Evolutionary conservation across 768 basidiomycete genomes (phyloP).

Genomic region (Hygrophorus pudorinus): DNA sequence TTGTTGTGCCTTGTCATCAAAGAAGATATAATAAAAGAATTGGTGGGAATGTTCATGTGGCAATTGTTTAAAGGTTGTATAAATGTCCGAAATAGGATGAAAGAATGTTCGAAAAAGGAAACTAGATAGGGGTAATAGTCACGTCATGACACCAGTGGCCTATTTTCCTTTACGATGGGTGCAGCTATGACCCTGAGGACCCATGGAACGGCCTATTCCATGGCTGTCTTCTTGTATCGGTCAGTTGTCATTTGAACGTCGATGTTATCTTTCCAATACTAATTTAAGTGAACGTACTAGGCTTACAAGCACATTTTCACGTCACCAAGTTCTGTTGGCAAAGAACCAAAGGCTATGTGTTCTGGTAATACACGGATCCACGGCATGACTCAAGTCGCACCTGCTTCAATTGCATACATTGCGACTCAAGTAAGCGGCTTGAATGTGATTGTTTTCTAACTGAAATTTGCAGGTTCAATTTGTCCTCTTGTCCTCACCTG

Average conservation of each 20-base stretch:
- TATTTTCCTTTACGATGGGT: slow-evolving; percentile 10
- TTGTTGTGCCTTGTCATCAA: too few relatives aligned
- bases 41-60: too few relatives aligned
- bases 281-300: too few relatives aligned
- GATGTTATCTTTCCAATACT: neutral
- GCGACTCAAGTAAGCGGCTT: neutral
- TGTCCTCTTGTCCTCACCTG: slow-evolving; percentile 9
- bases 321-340: neutral
- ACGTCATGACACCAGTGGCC: slow-evolving; percentile 14
- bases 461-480: slow-evolving; percentile 7
- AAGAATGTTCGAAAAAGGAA: too few relatives aligned
- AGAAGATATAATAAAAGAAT: too few relatives aligned
- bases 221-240: slow-evolving; percentile 1
- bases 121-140: too few relatives aligned
- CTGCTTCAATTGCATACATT: slow-evolving; percentile 2
- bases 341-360: slow-evolving; percentile 4
- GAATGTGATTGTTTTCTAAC: too few relatives aligned
- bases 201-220: slow-evolving; percentile 10
- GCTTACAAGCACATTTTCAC: slow-evolving; percentile 7
- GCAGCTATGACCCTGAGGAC: slow-evolving; percentile 8
- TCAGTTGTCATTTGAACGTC: neutral
- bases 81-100: too few relatives aligned
- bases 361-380: slow-evolving; percentile 12
- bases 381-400: slow-evolving; percentile 4
- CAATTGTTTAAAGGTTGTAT: too few relatives aligned